Base-by-base conservation (phyloP, 257 asterid species). In the Plantago elongata region DNA sequence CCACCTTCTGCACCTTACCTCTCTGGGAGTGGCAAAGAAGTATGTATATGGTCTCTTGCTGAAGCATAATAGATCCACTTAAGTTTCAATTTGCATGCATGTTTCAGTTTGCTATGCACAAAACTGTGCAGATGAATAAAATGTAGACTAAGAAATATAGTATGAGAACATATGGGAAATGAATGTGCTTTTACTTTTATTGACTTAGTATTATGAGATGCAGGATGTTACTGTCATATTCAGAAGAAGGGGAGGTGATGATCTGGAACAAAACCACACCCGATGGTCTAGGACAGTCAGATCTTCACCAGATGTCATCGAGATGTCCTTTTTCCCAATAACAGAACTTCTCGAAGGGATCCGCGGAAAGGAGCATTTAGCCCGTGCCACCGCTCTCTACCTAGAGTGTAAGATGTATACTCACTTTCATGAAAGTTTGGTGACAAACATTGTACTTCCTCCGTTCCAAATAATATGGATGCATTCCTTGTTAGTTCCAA, bases 201-300 rank as follows among this genome's bases (percentile, higher is more conserved):
- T 42, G 40, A 34, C 56, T 54, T 34, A 22, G 55, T 51, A 51
- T 62, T 22, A 57, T 64, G 65, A 65, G 30, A 55, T 84, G 77
- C 81, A 89, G 97, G 97, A 89, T 71, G 80, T 84, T 44, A 89
- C 96, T 0, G 87, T 83, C 63, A 89, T 86, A 69, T 89, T 86
- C 75, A 74, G 95, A 80, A 75, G 96, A 77, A 85, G 90, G 63
- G 95, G 96, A 68, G 97, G 95, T 67, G 97, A 86, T 69, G 95
- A 86, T 79, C 79, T 89, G 66, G 95, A 89, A 71, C 95, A 81
- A 75, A 82, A 80, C 83, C 95, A 89, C 76, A 69, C 66, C 57
- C 86, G 78, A 45, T 86, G 95, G 96, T 91, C 73, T 6, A 77
- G 66, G 72, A 84, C 97, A 0, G 84, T 89, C 34, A 72, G 70